Evolutionary conservation across 352 stramenopile species (phyloP).

Genomic region (Phytophthora boehmeriae): DNA sequence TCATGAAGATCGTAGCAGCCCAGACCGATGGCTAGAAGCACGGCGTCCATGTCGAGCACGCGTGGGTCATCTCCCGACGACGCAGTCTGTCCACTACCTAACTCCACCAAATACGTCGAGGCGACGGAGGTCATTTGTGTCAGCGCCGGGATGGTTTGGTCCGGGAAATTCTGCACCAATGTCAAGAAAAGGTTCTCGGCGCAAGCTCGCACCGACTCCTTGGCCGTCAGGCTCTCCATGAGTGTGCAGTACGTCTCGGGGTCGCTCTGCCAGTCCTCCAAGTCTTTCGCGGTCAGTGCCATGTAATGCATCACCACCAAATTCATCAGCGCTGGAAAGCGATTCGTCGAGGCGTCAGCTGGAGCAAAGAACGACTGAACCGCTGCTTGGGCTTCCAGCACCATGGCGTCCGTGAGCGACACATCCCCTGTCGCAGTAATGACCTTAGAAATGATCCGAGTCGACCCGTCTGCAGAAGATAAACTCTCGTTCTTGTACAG

Average conservation of each 20-base stretch:
- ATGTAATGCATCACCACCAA: constrained; percentile 83
- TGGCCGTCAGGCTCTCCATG: constrained; percentile 76
- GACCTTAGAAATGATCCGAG: constrained; percentile 66
- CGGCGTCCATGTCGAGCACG: constrained; percentile 72
- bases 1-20: constrained; percentile 89
- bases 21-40: constrained; percentile 81
- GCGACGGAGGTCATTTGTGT: constrained; percentile 68
- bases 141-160: constrained; percentile 70
- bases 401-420: constrained; percentile 74
- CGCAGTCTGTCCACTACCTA: constrained; percentile 18
- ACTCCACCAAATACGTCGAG: constrained; percentile 54
- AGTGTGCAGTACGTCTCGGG: constrained; percentile 70
- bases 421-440: constrained; percentile 84
- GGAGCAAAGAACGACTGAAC: constrained; percentile 63
- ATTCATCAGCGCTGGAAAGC: constrained; percentile 65
- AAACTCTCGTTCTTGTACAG: constrained; percentile 83
- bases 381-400: constrained; percentile 68
- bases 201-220: constrained; percentile 79
- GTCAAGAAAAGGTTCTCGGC: constrained; percentile 88
- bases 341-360: constrained; percentile 26
- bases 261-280: constrained; percentile 75
- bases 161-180: constrained; percentile 73
- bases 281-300: constrained; percentile 54
- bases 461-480: constrained; percentile 40
- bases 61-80: constrained; percentile 29